phyloP scores from a whole-genome alignment of 768 basidiomycete species.

The Russula sp. region DNA sequence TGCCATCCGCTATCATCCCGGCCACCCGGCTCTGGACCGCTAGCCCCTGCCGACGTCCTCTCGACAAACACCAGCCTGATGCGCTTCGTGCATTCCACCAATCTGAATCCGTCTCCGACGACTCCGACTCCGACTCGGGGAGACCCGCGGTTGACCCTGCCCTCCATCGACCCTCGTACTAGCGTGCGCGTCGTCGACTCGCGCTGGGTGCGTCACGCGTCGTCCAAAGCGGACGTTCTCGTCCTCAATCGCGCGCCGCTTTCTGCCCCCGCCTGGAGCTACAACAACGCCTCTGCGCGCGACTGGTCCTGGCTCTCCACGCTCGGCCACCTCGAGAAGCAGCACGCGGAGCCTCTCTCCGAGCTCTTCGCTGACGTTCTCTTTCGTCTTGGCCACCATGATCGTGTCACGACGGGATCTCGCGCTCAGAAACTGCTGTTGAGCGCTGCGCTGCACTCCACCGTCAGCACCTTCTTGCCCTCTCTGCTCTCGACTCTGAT shows the following conservation, averaged over 20 bases:
- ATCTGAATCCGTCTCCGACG: conserved; percentile 4
- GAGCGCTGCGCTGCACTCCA: conserved; percentile 17
- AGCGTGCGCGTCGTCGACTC: conserved; percentile 15
- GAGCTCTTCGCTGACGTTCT: conserved; percentile 9
- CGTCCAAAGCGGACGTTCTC: conserved; percentile 3
- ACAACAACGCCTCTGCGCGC: conserved; percentile 2
- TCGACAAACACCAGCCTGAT: conserved; percentile 9
- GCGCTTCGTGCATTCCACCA: conserved; percentile 15
- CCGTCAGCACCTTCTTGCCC: conserved; percentile 17
- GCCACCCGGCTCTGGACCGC: not conserved
- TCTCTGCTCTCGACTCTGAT: conserved; percentile 8
- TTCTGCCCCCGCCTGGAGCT: conserved; percentile 21
- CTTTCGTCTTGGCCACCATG: not conserved
- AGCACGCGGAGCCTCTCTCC: conserved; percentile 5
- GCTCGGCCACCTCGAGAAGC: conserved; percentile 5
- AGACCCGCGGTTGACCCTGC: not conserved
- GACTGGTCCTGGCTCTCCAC: conserved; percentile 11
- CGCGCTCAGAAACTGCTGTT: not conserved
- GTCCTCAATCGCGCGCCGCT: conserved; percentile 19
- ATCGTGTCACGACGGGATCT: not conserved
- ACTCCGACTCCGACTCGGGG: not conserved
- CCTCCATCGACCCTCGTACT: conserved; percentile 17
- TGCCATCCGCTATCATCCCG: not conserved
- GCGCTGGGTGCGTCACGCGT: conserved; percentile 7
- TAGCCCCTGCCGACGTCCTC: not conserved